These are phyloP conservation scores for Nepenthes gracilis DNA, from an alignment of 148 eudicot genomes.

Conservation along the genomic window DNA sequence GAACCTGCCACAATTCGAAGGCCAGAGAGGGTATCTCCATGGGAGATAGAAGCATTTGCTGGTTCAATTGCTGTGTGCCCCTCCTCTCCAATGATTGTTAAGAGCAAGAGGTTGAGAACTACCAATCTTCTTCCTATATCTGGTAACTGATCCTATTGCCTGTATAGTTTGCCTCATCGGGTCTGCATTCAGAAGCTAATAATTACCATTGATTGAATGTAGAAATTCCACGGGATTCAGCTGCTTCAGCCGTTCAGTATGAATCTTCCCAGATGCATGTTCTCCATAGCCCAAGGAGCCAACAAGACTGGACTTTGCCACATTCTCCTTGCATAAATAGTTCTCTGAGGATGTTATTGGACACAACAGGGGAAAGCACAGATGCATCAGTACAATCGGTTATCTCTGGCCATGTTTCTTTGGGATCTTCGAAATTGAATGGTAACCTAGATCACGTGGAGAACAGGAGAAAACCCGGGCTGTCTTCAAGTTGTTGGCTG, in stretches of 20 bases:
- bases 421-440: constrained; percentile 18
- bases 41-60: constrained; percentile 83
- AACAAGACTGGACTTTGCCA: constrained; percentile 27
- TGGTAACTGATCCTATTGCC: constrained; percentile 25
- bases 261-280: constrained; percentile 28
- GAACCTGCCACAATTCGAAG: constrained; percentile 57
- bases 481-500: constrained; percentile 36
- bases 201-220: constrained; percentile 1
- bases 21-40: constrained; percentile 80
- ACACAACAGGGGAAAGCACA: constrained; percentile 17
- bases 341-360: constrained; percentile 23
- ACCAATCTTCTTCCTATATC: constrained; percentile 33
- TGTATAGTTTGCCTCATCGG: background rate
- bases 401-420: constrained; percentile 16
- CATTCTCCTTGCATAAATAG: constrained; percentile 16
- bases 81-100: constrained; percentile 25
- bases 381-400: constrained; percentile 15
- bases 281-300: constrained; percentile 17
- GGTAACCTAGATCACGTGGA: constrained; percentile 19
- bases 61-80: constrained; percentile 36
- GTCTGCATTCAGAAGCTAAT: constrained; percentile 1
- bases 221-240: constrained; percentile 23
- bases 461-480: constrained; percentile 26
- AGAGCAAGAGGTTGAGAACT: constrained; percentile 66
- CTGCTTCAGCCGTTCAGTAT: constrained; percentile 39